Evolutionary conservation across 768 basidiomycete genomes (phyloP).

Genomic region (Leccinum ochraceum): DNA sequence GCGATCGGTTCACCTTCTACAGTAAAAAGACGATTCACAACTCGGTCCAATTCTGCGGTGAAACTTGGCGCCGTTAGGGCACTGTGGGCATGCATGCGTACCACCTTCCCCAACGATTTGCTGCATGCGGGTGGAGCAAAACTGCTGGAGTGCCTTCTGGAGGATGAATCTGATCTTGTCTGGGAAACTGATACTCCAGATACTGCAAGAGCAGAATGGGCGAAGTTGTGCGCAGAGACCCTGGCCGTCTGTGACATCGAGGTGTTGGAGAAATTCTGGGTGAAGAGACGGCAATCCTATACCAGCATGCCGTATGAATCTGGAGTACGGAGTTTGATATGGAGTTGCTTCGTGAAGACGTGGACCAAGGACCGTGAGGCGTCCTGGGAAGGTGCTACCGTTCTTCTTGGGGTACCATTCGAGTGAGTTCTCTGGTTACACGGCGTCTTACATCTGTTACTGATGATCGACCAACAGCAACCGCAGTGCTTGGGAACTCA

Average conservation of each 20-base stretch:
- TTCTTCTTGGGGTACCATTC: constrained; percentile 63
- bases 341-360: constrained; percentile 54
- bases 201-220: constrained; percentile 57
- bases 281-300: constrained; percentile 23
- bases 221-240: constrained; percentile 57
- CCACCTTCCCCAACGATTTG: constrained; percentile 41
- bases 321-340: constrained; percentile 50
- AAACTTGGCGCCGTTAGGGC: constrained; percentile 58
- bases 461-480: constrained; percentile 30
- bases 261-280: constrained; percentile 57
- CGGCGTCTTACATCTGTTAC: constrained; percentile 8
- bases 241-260: constrained; percentile 48
- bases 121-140: constrained; percentile 46
- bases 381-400: constrained; percentile 54
- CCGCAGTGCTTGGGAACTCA: constrained; percentile 51
- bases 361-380: constrained; percentile 52
- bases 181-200: constrained; percentile 44
- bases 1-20: constrained; percentile 7
- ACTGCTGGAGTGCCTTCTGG: constrained; percentile 51
- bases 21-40: constrained; percentile 5
- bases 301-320: constrained; percentile 35
- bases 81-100: constrained; percentile 55
- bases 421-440: constrained; percentile 41
- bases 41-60: constrained; percentile 44
- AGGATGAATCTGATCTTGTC: constrained; percentile 47